A percentile compares a stretch with the other conserved stretches of the same genome.
phyloP scores from a whole-genome alignment of 169 alveolate genomes.

The Plasmodium gonderi region DNA sequence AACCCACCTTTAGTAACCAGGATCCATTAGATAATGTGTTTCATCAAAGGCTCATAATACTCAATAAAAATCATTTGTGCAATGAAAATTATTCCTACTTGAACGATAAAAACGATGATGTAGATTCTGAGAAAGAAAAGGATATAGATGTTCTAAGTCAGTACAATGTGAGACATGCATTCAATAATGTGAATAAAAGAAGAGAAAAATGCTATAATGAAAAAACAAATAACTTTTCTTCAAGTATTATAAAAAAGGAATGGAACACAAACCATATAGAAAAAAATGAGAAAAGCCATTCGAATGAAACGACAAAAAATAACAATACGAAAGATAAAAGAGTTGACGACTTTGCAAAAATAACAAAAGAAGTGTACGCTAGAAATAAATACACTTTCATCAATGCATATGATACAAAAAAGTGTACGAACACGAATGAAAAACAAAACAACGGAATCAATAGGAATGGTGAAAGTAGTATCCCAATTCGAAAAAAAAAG shows the following conservation, averaged over 20 bases:
- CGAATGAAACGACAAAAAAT: neutral
- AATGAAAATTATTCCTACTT: neutral
- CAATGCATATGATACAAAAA: neutral
- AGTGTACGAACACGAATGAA: neutral
- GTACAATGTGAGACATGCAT: neutral
- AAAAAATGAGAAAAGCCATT: neutral
- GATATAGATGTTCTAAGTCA: neutral
- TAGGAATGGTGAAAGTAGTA: neutral
- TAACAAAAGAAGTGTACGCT: constrained; percentile 24
- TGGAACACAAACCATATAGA: neutral
- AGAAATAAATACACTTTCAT: constrained; percentile 2
- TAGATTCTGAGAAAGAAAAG: neutral
- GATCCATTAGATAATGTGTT: neutral
- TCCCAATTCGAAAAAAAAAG: neutral
- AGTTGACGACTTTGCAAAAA: neutral
- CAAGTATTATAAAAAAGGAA: neutral
- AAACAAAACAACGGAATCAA: neutral
- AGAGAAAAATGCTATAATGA: neutral
- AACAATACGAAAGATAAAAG: neutral
- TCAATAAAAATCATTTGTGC: neutral
- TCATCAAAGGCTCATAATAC: neutral
- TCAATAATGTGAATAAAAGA: neutral
- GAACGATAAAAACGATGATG: neutral
- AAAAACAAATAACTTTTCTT: neutral
- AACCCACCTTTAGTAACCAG: neutral